Evolutionary conservation across 352 stramenopile species (phyloP).

Genomic region (Globisporangium canariense): DNA sequence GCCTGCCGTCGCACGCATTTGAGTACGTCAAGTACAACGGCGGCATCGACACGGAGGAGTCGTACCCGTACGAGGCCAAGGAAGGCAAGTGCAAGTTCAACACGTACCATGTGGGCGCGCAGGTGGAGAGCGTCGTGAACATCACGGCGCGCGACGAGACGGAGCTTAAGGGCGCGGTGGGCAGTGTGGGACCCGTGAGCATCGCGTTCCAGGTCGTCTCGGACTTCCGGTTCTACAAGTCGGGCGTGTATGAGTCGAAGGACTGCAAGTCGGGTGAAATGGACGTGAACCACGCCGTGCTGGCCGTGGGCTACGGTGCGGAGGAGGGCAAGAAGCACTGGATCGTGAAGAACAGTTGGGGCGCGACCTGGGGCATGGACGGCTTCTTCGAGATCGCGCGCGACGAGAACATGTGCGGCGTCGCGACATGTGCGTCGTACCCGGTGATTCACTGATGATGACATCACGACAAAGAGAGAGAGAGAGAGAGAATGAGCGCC

Average conservation of each 20-base stretch:
- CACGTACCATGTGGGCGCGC: slow-evolving; percentile 57
- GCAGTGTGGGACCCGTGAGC: slow-evolving; percentile 64
- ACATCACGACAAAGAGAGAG: too few species aligned
- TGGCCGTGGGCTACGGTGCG: slow-evolving; percentile 96
- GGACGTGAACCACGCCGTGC: slow-evolving; percentile 91
- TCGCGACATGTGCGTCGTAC: slow-evolving; percentile 87
- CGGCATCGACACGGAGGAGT: slow-evolving; percentile 76
- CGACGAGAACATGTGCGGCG: slow-evolving; percentile 86
- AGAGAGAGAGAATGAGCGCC: too few species aligned
- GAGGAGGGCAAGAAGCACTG: slow-evolving; percentile 89
- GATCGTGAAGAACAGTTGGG: slow-evolving; percentile 99
- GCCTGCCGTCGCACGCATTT: slow-evolving; percentile 96
- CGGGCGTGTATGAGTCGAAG: slow-evolving; percentile 84
- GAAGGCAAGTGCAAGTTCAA: slow-evolving; percentile 82
- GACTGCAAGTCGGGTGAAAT: slow-evolving; percentile 76
- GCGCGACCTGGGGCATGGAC: slow-evolving; percentile 88
- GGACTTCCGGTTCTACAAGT: slow-evolving; percentile 89
- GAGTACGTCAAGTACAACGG: slow-evolving; percentile 93
- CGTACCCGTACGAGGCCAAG: slow-evolving; percentile 76
- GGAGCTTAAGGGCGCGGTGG: slow-evolving; percentile 69
- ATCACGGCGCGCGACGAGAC: slow-evolving; percentile 79
- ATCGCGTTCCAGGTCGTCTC: slow-evolving; percentile 86
- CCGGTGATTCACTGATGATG: slow-evolving; percentile 38
- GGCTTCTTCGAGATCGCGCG: slow-evolving; percentile 96
- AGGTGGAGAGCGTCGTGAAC: slow-evolving; percentile 81